Percentiles rank a stretch among this genome's conserved stretches.
Conservation (phyloP, 495 filamentous ascomycete species). For the Chlorociboria aeruginascens region DNA sequence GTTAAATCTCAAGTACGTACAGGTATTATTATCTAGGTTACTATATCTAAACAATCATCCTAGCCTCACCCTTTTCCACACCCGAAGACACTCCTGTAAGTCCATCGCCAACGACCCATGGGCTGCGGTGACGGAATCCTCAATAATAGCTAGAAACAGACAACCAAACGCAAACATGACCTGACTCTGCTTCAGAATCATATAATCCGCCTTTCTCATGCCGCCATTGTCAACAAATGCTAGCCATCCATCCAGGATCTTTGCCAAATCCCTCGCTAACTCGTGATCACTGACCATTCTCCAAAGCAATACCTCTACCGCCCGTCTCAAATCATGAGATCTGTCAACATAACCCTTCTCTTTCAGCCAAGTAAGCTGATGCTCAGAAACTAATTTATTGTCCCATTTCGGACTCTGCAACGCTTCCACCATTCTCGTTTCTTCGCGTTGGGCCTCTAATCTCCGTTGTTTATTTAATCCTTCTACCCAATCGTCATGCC, state of each 20-base stretch:
- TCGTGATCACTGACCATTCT: conserved; percentile 41
- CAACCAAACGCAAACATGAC: conserved; percentile 39
- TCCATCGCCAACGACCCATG: conserved; percentile 45
- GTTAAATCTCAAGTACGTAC: no score
- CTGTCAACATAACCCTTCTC: conserved; percentile 18
- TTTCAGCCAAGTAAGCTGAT: conserved; percentile 35
- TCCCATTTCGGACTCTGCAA: conserved; percentile 45
- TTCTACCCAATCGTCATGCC: conserved; percentile 11
- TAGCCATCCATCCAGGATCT: conserved; percentile 45
- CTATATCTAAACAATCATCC: conserved; percentile 24
- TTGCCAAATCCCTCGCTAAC: conserved; percentile 29
- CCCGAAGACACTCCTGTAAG: conserved; percentile 45
- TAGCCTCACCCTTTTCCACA: conserved; percentile 46
- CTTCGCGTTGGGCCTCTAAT: conserved; percentile 8
- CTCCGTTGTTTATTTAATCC: conserved; percentile 26
- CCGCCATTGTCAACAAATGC: conserved; percentile 46
- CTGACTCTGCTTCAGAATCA: conserved; percentile 29
- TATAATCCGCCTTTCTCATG: conserved; percentile 40
- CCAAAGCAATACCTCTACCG: conserved; percentile 38
- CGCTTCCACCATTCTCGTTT: conserved; percentile 33
- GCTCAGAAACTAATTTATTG: conserved; percentile 35
- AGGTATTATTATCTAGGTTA: no score
- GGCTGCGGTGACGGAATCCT: conserved; percentile 31
- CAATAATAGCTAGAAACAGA: conserved; percentile 37
- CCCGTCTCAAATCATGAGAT: conserved; percentile 22